Conservation (phyloP, 192 early-diverging fungal genomes). For the Backusella luteola region DNA sequence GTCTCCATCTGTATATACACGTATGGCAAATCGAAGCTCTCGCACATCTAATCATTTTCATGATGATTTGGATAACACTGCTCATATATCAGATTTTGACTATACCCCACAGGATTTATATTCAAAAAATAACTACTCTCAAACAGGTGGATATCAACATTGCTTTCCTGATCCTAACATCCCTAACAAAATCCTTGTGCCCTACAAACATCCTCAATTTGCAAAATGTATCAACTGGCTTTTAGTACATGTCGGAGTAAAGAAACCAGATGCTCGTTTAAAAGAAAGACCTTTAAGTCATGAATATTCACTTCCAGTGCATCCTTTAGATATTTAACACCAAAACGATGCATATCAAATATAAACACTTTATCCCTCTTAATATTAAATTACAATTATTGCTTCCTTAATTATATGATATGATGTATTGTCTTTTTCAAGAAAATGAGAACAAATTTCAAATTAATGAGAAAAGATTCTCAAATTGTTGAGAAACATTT, state of each 20-base stretch:
- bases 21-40: not conserved
- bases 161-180: conserved; percentile 1
- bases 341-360: not conserved
- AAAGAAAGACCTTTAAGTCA: not conserved
- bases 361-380: not conserved
- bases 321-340: not conserved
- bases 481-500: too few relatives aligned
- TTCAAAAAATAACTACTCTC: not conserved
- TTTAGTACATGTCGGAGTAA: not conserved
- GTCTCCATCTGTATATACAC: not conserved
- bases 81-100: not conserved
- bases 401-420: not conserved
- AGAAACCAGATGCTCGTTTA: not conserved
- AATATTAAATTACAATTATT: not conserved
- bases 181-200: not conserved
- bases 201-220: not conserved
- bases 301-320: not conserved
- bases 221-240: not conserved
- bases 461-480: too few relatives aligned
- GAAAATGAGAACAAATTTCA: too few relatives aligned
- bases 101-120: not conserved
- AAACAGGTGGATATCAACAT: not conserved
- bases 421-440: too few relatives aligned
- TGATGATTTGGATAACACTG: not conserved
- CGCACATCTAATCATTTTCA: not conserved